Evolutionary conservation across 176 grass and related monocot genomes (phyloP), one percentile per base, ranked within the genome.

Genomic region (Avena insularis): DNA sequence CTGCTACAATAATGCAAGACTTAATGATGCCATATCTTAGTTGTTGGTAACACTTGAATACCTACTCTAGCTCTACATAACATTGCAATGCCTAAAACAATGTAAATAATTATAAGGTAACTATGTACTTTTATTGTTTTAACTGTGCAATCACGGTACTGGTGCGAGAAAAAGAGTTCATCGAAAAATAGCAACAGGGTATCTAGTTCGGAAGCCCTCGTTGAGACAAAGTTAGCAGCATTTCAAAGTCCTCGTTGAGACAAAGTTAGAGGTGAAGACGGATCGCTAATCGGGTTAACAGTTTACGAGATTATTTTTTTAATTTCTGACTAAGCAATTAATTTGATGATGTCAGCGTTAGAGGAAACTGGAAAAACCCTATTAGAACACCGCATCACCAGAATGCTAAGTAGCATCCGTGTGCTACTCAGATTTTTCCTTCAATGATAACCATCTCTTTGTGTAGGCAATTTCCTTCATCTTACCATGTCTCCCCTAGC

Each of bases 381-480:
- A 12, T 9, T 62, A 62, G 4, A 62, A 23, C 59, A 11, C 9
- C 9, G 21, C 9, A 25, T 4, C n/a, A 25, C 9, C 59, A 62
- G 8, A 25, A 23, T 10, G 25, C n/a, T 23, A 61, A 61, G n/a
- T 23, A 62, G n/a, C n/a, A 25, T 23, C 23, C 7, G 59, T 62
- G 59, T 62, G 59, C n/a, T 62, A 25, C 9, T 62, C n/a, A 11
- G 21, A 62, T 62, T 62, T 62, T 62, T 23, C 59, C 59, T 66
- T 15, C 68, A 74, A 84, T 62, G 27, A 62, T 84, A 75, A 84
- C 38, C 20, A 81, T 71, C 27, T 53, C 67, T 73, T n/a, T 54
- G 7, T 36, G 21, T 12, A 69, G 43, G 8, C 4, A 46, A 51
- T 70, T 77, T 68, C 54, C 9, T 31, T 77, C 27, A 77, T 62